A percentile compares a stretch with the other conserved stretches of the same genome.
Evolutionary conservation across 495 filamentous ascomycete genomes (phyloP).

Genomic region (Daldinia childiae): DNA sequence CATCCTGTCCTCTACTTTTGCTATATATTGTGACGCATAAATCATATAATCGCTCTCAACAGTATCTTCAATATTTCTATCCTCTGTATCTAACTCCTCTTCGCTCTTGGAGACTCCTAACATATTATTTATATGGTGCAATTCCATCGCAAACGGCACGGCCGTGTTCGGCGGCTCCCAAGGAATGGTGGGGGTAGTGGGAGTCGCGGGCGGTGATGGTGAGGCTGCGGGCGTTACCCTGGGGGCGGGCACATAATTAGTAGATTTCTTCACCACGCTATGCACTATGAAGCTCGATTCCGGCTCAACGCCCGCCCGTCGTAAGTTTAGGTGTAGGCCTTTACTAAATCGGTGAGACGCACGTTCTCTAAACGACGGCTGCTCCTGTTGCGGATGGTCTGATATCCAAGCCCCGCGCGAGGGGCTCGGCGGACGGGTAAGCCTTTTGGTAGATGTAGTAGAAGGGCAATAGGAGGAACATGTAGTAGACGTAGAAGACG

Average conservation of each 20-base stretch:
- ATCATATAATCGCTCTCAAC: no score
- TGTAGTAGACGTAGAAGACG: not conserved
- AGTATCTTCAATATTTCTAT: no score
- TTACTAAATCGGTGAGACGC: not conserved
- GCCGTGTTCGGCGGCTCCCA: not conserved
- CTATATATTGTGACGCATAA: no score
- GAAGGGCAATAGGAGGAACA: not conserved
- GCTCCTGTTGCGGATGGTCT: slow-evolving; percentile 15
- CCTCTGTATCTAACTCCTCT: not conserved
- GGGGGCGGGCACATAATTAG: not conserved
- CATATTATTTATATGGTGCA: not conserved
- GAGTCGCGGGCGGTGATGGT: not conserved
- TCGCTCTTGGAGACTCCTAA: not conserved
- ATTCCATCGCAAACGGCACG: not conserved
- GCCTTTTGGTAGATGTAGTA: not conserved
- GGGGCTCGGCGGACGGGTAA: slow-evolving; percentile 1
- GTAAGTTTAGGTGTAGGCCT: slow-evolving; percentile 10
- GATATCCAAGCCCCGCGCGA: slow-evolving; percentile 27
- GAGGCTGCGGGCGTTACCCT: not conserved
- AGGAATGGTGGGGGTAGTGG: not conserved
- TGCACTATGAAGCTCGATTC: slow-evolving; percentile 29
- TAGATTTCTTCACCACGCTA: slow-evolving; percentile 10
- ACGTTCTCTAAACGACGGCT: slow-evolving; percentile 24
- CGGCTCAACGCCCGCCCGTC: slow-evolving; percentile 12
- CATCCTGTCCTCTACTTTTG: no score